Percentiles rank a stretch among this genome's conserved stretches.
These are phyloP conservation scores for Solanum hybrid DNA, from an alignment of 305 asterid genomes.

Conservation along the genomic window DNA sequence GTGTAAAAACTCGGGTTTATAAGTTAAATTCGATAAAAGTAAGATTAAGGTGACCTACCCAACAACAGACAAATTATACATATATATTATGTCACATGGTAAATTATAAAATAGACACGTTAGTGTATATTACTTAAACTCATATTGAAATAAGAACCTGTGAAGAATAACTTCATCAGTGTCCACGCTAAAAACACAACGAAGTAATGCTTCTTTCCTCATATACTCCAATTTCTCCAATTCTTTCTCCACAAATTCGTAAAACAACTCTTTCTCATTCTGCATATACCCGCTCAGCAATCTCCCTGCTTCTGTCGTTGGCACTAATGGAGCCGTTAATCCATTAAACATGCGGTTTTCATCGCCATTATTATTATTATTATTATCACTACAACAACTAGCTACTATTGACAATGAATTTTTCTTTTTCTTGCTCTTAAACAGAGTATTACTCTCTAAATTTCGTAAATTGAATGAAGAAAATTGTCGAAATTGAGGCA, in stretches of 20 bases:
- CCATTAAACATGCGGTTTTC: slow-evolving; percentile 14
- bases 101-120: not conserved
- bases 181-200: slow-evolving; percentile 37
- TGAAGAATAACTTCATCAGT: slow-evolving; percentile 71
- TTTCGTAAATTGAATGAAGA: not conserved
- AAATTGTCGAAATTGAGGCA: not conserved
- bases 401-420: not conserved
- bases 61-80: too few species aligned
- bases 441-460: not conserved
- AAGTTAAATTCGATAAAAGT: too few species aligned
- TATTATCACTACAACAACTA: not conserved
- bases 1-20: too few species aligned
- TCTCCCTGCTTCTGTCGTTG: slow-evolving; percentile 51
- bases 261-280: slow-evolving; percentile 43
- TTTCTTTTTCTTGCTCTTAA: not conserved
- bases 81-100: not conserved
- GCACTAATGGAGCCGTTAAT: slow-evolving; percentile 58
- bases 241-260: slow-evolving; percentile 33
- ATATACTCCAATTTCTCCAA: slow-evolving; percentile 44
- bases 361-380: too few species aligned
- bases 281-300: slow-evolving; percentile 35
- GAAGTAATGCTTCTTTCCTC: slow-evolving; percentile 44
- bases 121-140: not conserved
- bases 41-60: too few species aligned
- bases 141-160: slow-evolving; percentile 33